phyloP scores from a whole-genome alignment of 2,329 filamentous ascomycete species.

The Nigrospora osmanthi region DNA sequence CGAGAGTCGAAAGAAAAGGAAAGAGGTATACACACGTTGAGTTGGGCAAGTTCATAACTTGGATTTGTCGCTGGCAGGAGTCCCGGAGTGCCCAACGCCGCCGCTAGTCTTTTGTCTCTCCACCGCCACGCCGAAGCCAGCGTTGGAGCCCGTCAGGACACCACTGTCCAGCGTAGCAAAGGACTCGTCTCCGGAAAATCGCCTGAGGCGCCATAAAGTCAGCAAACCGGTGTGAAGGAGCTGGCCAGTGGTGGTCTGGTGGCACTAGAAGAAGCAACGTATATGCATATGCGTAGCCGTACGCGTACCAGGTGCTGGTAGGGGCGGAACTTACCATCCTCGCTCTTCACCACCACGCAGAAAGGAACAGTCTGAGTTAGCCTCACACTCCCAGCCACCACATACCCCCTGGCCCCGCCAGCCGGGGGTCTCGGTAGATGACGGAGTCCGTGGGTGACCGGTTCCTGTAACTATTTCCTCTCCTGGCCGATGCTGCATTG shows the following conservation, averaged over 20 bases:
- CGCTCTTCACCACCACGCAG: constrained; percentile 73
- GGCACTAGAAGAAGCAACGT: constrained; percentile 3
- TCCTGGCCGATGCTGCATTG: too few species aligned
- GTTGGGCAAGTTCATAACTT: constrained; percentile 2
- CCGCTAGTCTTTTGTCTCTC: constrained; percentile 4
- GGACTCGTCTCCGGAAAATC: constrained; percentile 31
- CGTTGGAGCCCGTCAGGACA: constrained; percentile 15
- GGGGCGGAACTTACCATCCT: constrained; percentile 60
- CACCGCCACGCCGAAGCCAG: constrained; percentile 23
- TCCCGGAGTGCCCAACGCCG: neutral
- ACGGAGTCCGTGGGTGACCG: too few species aligned
- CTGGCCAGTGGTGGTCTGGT: constrained; percentile 5
- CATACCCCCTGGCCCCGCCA: constrained; percentile 47
- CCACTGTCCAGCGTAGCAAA: constrained; percentile 19
- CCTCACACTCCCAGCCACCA: constrained; percentile 72
- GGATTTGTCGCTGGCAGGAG: neutral
- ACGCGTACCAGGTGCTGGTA: neutral
- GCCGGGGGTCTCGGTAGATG: too few species aligned
- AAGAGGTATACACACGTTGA: too few species aligned
- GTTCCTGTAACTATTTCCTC: too few species aligned
- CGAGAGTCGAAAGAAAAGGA: too few species aligned
- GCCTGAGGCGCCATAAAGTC: constrained; percentile 15
- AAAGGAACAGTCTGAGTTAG: constrained; percentile 82
- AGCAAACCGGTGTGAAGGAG: neutral
- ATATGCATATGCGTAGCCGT: neutral